These are phyloP conservation scores for Fusarium temperatum DNA, from an alignment of 2,329 filamentous ascomycete species.

Conservation along the genomic window DNA sequence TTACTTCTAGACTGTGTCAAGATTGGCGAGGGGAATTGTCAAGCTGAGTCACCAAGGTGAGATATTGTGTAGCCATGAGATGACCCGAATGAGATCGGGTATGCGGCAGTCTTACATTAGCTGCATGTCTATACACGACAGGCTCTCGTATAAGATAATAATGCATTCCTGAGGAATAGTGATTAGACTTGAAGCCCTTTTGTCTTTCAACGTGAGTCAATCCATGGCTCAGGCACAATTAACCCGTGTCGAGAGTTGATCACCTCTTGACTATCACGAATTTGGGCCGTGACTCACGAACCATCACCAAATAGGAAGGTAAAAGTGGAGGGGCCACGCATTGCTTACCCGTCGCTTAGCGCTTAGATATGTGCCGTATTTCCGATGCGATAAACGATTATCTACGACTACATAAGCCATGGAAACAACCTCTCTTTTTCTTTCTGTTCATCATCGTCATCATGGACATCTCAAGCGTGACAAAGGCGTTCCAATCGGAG, in stretches of 20 bases:
- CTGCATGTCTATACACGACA: fast-evolving
- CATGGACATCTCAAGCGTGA: constrained; percentile 7
- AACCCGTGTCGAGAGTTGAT: not conserved
- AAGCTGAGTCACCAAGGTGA: not conserved
- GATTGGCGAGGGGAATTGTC: too few species aligned
- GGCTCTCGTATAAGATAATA: fast-evolving
- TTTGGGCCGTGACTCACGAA: not conserved
- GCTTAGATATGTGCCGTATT: not conserved
- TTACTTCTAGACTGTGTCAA: not conserved
- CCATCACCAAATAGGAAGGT: constrained; percentile 5
- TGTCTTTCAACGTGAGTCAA: not conserved
- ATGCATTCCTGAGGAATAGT: not conserved
- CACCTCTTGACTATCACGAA: not conserved
- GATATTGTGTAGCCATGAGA: not conserved
- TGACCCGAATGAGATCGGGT: not conserved
- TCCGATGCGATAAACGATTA: not conserved
- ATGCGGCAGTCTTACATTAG: not conserved
- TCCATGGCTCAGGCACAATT: not conserved
- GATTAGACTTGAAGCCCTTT: fast-evolving
- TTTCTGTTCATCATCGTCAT: not conserved
- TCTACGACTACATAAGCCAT: not conserved
- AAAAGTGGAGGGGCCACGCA: not conserved
- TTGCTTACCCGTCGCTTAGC: not conserved
- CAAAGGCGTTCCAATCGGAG: constrained; percentile 17
- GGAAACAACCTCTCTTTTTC: fast-evolving